A percentile compares a stretch with the other conserved stretches of the same genome.
phyloP scores from a whole-genome alignment of 345 rosid genomes.

The Eucalyptus dawsonii region DNA sequence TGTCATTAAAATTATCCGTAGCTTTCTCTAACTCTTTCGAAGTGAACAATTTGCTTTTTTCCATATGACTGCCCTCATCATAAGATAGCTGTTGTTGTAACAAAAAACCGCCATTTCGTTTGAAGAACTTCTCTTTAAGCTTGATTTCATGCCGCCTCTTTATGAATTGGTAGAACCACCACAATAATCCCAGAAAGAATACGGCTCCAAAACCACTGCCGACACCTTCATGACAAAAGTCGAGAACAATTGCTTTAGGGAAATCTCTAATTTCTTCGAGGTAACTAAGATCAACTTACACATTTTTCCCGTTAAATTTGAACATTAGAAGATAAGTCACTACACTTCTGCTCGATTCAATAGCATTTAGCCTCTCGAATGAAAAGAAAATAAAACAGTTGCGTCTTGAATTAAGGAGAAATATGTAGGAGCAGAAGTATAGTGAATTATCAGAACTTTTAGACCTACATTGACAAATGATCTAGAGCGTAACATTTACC shows the following conservation, averaged over 20 bases:
- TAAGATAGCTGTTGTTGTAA: background rate
- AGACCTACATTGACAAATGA: background rate
- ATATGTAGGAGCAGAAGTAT: background rate
- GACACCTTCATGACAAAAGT: background rate
- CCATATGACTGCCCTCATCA: background rate
- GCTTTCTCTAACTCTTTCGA: background rate
- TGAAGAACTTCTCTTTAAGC: slow-evolving; percentile 1
- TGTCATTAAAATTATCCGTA: background rate
- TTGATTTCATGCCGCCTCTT: background rate
- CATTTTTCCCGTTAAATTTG: background rate
- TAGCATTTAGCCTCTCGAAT: background rate
- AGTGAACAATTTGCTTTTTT: background rate
- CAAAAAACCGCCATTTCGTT: background rate
- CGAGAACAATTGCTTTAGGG: background rate
- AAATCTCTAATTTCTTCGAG: background rate
- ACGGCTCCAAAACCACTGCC: background rate
- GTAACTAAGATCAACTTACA: background rate
- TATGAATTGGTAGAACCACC: background rate
- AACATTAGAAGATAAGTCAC: background rate
- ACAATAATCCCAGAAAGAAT: background rate
- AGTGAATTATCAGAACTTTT: background rate
- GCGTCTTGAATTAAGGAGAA: background rate
- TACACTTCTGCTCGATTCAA: background rate
- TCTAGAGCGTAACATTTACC: background rate
- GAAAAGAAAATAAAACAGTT: background rate